Conservation (phyloP, 2,329 filamentous ascomycete genomes). For the Ilyonectria destructans region DNA sequence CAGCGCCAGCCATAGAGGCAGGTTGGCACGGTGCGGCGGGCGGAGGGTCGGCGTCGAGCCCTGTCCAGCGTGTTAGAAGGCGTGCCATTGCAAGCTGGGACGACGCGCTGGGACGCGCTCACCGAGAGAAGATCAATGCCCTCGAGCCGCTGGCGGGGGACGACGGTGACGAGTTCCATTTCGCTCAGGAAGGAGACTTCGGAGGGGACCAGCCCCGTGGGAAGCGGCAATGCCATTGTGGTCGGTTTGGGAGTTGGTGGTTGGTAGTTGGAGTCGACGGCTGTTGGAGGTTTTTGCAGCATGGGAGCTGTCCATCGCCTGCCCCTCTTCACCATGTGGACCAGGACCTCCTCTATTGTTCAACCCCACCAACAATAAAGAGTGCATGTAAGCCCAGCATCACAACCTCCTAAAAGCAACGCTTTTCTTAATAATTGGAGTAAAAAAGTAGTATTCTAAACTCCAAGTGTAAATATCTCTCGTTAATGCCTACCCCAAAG, state of each 20-base stretch:
- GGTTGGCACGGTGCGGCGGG: conserved; percentile 83
- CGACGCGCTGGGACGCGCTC: conserved; percentile 60
- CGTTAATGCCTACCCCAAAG: no score
- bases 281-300: conserved; percentile 36
- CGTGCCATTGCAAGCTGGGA: conserved; percentile 29
- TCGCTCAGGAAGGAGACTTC: conserved; percentile 97
- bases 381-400: no score
- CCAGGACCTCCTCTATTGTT: neutral
- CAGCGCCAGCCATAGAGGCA: conserved; percentile 95
- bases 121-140: conserved; percentile 89
- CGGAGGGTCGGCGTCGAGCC: conserved; percentile 83
- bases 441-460: no score
- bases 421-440: no score
- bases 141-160: conserved; percentile 92
- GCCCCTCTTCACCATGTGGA: conserved; percentile 26
- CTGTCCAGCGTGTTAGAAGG: conserved; percentile 63
- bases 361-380: neutral
- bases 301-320: conserved; percentile 21
- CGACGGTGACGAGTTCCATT: conserved; percentile 95
- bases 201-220: conserved; percentile 79
- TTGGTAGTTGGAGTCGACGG: conserved; percentile 22
- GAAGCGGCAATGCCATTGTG: conserved; percentile 67
- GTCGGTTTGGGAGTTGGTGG: conserved; percentile 9
- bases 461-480: no score
- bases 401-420: no score